These are phyloP conservation scores for Sphaerobolus stellatus DNA, from an alignment of 1,284 basidiomycete genomes.

Conservation along the genomic window DNA sequence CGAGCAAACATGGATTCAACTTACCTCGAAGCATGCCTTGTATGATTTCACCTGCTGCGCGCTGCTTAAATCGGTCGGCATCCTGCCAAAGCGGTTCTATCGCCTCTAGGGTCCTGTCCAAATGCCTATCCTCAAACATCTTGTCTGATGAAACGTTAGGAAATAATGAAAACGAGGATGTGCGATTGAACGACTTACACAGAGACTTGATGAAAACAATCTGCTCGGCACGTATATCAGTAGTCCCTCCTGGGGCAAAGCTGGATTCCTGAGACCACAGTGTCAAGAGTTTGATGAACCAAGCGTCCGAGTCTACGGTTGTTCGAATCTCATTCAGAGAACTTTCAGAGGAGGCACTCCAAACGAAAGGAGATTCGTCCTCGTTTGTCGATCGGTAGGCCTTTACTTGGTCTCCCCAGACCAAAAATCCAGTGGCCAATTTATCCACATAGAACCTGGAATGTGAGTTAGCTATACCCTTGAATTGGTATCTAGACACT, in stretches of 20 bases:
- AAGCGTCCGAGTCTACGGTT: conserved; percentile 51
- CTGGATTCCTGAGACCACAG: conserved; percentile 76
- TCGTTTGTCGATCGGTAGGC: conserved; percentile 58
- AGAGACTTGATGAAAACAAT: conserved; percentile 66
- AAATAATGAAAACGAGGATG: conserved; percentile 12
- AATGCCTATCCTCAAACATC: conserved; percentile 56
- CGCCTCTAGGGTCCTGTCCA: conserved; percentile 53
- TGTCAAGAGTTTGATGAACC: conserved; percentile 57
- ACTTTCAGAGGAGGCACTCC: conserved; percentile 64
- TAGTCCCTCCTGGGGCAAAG: conserved; percentile 41
- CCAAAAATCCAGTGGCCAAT: conserved; percentile 80
- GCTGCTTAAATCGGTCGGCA: conserved; percentile 86
- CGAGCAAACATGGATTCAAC: conserved; percentile 12
- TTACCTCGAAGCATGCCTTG: conserved; percentile 71
- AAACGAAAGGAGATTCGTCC: conserved; percentile 51
- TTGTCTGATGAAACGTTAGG: conserved; percentile 48
- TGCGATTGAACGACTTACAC: conserved; percentile 41
- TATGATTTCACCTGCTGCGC: conserved; percentile 86
- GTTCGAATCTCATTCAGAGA: conserved; percentile 60
- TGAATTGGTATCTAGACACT: conserved; percentile 15
- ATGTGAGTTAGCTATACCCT: not conserved
- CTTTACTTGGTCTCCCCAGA: conserved; percentile 74
- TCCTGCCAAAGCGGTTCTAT: conserved; percentile 66
- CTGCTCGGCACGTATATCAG: conserved; percentile 67
- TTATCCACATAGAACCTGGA: conserved; percentile 71